Evolutionary conservation across 1,284 basidiomycete species (phyloP), one percentile per base, ranked within the genome.

Genomic region (Cryptococcus sp.): DNA sequence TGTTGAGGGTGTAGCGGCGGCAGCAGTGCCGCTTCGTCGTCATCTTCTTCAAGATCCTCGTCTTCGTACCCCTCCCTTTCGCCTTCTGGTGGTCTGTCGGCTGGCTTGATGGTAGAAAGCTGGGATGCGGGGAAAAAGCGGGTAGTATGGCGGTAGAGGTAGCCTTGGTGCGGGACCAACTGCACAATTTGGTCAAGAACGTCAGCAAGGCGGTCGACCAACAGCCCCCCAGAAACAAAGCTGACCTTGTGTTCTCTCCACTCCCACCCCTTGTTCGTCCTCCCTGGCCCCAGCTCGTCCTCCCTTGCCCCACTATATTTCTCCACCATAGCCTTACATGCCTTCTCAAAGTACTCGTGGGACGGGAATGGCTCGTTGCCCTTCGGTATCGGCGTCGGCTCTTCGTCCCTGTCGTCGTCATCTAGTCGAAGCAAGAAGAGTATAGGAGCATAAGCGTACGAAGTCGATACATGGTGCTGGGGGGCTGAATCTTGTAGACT

Each of bases 261-360:
- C 43, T 59, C 56, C 67, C 68, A 70, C 12, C 68, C 68, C 13
- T 24, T 52, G 49, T 67, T 70, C 15, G 58, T 69, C 38, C 64
- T 42, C 38, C 50, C 52, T 1, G 62, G 61, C 5, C 64, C 63
- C 1, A 53, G 18, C 18, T 45, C 33, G n/a, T 28, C 40, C 5
- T 6, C 40, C 24, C 9, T 52, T 20, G 23, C 36, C 16, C 18
- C 18, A 13, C 15, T 33, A 35, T 62, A 59, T 20, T 54, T 57
- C 16, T 45, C 24, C 3, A 62, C 36, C 35, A 59, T 49, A 5
- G 21, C 45, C 35, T 42, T 49, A 38, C 61, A 62, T 5, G 57
- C 54, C 37, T 9, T 35, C 15, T 55, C 47, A 24, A 59, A 62
- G 7, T 33, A 43, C 16, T 51, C 45, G 24, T 60, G 46, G 9